phyloP scores from a whole-genome alignment of 1,284 basidiomycete genomes.

The Sanghuangporus sanghuang region DNA sequence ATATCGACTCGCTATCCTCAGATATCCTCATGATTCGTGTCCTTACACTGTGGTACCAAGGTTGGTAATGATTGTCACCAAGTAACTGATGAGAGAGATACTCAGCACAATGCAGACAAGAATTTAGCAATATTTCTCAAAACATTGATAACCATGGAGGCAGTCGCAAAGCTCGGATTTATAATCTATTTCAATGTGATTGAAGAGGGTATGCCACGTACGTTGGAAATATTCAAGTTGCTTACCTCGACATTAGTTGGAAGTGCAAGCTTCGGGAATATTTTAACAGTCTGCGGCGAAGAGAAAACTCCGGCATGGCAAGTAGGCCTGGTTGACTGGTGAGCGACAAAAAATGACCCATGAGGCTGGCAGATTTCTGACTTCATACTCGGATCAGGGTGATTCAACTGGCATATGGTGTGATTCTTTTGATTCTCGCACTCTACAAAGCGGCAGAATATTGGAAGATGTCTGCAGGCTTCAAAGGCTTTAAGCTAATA shows the following conservation, averaged over 20 bases:
- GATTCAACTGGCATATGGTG: background rate
- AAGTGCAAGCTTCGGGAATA: background rate
- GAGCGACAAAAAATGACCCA: background rate
- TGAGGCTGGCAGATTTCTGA: background rate
- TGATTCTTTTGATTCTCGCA: background rate
- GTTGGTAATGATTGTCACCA: background rate
- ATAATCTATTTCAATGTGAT: background rate
- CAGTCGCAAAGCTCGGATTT: background rate
- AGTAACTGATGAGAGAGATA: background rate
- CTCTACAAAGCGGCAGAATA: background rate
- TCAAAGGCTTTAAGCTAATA: background rate
- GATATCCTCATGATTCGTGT: slow-evolving; percentile 7
- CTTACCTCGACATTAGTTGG: background rate
- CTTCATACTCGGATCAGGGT: background rate
- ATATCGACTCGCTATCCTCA: background rate
- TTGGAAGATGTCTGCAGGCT: background rate
- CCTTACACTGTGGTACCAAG: background rate
- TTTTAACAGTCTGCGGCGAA: background rate
- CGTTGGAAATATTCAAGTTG: background rate
- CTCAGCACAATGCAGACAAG: background rate
- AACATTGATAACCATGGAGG: background rate
- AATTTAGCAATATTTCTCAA: background rate
- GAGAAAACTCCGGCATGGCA: background rate
- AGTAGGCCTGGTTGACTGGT: background rate
- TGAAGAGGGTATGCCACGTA: too few species aligned